A percentile compares a stretch with the other conserved stretches of the same genome.
These are phyloP conservation scores for Epicoccum sorghinum DNA, from an alignment of 2,329 filamentous ascomycete genomes.

Conservation along the genomic window DNA sequence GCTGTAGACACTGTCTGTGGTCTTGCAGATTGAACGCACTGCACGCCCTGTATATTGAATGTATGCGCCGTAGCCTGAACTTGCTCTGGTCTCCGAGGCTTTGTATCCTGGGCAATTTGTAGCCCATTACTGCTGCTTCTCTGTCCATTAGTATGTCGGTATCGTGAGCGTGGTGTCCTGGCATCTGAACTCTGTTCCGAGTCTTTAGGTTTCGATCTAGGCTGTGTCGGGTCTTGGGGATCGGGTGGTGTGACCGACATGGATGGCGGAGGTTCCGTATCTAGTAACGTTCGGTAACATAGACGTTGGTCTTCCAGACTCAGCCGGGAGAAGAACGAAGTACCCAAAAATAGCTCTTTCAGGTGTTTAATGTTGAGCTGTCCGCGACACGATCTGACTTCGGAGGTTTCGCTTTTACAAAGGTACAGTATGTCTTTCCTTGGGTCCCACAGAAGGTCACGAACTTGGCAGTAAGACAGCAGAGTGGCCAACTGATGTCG, in stretches of 20 bases:
- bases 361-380: constrained; percentile 30
- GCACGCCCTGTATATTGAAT: neutral
- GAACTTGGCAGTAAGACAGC: constrained; percentile 32
- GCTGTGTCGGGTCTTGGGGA: neutral
- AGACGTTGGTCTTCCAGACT: constrained; percentile 29
- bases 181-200: neutral
- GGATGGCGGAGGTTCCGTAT: constrained; percentile 31
- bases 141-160: constrained; percentile 16
- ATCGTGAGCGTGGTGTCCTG: constrained; percentile 22
- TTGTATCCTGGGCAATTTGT: neutral
- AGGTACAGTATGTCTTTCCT: constrained; percentile 38
- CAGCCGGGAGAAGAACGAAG: constrained; percentile 33
- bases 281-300: constrained; percentile 35
- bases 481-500: constrained; percentile 36
- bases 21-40: constrained; percentile 1
- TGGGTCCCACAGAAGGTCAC: constrained; percentile 38
- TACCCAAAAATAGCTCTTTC: constrained; percentile 37
- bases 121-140: neutral
- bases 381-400: constrained; percentile 30
- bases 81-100: neutral
- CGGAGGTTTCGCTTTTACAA: constrained; percentile 33
- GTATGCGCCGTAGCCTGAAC: neutral
- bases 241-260: constrained; percentile 32
- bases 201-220: neutral
- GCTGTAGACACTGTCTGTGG: neutral